A percentile compares a stretch with the other conserved stretches of the same genome.
Conservation (phyloP, 2,329 filamentous ascomycete species). For the Curvularia spicifera region DNA sequence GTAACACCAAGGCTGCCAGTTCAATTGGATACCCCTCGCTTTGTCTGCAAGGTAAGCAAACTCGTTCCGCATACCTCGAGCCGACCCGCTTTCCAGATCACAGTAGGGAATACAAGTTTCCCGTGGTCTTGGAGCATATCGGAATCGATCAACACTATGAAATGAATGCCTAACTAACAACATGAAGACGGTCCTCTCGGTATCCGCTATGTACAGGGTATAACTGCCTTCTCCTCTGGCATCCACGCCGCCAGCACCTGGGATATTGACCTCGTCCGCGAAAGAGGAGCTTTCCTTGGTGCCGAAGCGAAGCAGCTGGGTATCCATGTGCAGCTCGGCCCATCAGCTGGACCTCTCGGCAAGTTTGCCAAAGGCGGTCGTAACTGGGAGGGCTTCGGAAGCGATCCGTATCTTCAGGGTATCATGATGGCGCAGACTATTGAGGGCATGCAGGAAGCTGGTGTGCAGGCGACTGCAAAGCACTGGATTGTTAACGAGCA, state of each 20-base stretch:
- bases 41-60: constrained; percentile 49
- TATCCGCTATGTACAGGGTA: constrained; percentile 47
- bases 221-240: constrained; percentile 50
- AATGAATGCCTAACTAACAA: constrained; percentile 11
- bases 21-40: constrained; percentile 48
- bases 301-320: constrained; percentile 53
- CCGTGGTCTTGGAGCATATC: not conserved
- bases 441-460: constrained; percentile 53
- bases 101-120: not conserved
- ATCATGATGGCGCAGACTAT: constrained; percentile 54
- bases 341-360: constrained; percentile 52
- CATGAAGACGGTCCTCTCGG: constrained; percentile 49
- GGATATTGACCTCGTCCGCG: constrained; percentile 45
- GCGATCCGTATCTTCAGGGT: constrained; percentile 58
- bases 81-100: not conserved
- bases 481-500: constrained; percentile 71
- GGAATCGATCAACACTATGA: not conserved
- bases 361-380: constrained; percentile 51
- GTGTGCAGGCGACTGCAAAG: constrained; percentile 53
- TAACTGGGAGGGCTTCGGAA: constrained; percentile 59
- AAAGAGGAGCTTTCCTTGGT: constrained; percentile 46
- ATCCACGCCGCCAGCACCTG: constrained; percentile 50
- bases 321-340: constrained; percentile 53
- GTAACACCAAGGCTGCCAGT: constrained; percentile 44
- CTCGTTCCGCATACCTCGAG: not conserved